Evolutionary conservation across 768 basidiomycete genomes (phyloP).

Genomic region (Leccinum imitatum): DNA sequence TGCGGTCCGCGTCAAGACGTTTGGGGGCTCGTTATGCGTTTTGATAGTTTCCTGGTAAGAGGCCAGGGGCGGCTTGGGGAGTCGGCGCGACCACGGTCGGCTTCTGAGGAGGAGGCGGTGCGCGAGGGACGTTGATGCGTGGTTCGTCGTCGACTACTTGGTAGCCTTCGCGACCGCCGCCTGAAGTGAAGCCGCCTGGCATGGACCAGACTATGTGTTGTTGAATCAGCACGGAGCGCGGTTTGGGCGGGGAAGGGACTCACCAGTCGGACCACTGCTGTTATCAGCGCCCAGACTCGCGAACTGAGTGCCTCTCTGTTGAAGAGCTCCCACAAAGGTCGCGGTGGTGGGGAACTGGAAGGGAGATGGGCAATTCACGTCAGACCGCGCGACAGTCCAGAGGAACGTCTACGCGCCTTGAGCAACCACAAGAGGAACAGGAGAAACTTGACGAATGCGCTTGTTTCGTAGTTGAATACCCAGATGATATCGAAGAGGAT

Average conservation of each 20-base stretch:
- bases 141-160: constrained; percentile 56
- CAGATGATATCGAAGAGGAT: constrained; percentile 70
- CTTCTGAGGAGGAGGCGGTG: constrained; percentile 20
- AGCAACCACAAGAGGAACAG: constrained; percentile 54
- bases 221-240: neutral
- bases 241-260: constrained; percentile 2
- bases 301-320: constrained; percentile 58
- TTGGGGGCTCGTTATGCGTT: constrained; percentile 10
- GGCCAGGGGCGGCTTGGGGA: constrained; percentile 15
- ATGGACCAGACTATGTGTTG: constrained; percentile 66
- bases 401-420: constrained; percentile 43
- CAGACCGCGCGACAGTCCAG: neutral
- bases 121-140: constrained; percentile 16
- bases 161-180: constrained; percentile 51
- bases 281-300: constrained; percentile 50
- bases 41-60: constrained; percentile 29
- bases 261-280: constrained; percentile 56
- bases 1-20: neutral
- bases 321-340: constrained; percentile 49
- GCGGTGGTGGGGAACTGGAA: constrained; percentile 59
- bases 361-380: neutral
- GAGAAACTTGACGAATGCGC: constrained; percentile 54
- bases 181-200: constrained; percentile 69
- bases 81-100: constrained; percentile 4
- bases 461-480: constrained; percentile 57